phyloP scores from a whole-genome alignment of 495 filamentous ascomycete species.

The Tuber aestivum region DNA sequence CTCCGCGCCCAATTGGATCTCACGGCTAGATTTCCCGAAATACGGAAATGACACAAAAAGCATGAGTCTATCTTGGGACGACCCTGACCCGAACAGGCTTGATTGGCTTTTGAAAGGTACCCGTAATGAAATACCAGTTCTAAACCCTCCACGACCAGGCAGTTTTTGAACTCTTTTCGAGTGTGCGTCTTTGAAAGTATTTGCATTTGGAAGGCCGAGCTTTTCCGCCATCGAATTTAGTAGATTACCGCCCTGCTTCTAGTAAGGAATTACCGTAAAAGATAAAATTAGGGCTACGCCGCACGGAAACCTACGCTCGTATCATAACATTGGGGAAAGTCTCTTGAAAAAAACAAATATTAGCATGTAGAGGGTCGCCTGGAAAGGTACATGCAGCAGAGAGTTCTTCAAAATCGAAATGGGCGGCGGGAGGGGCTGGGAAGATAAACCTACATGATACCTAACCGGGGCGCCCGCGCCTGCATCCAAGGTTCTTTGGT shows the following conservation, averaged over 20 bases:
- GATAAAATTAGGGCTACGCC: neutral
- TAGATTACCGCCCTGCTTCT: neutral
- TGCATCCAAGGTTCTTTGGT: too few species aligned
- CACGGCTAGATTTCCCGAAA: neutral
- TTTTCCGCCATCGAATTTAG: neutral
- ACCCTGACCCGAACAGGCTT: too few species aligned
- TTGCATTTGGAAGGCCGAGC: neutral
- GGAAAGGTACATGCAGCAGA: too few species aligned
- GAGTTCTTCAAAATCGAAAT: too few species aligned
- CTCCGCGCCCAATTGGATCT: neutral
- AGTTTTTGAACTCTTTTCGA: neutral
- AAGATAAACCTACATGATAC: neutral
- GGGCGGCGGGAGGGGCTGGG: too few species aligned
- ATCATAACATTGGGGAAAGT: neutral
- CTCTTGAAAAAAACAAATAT: neutral
- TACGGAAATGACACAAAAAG: neutral
- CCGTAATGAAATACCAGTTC: neutral
- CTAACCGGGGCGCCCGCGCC: neutral
- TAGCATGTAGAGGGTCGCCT: neutral
- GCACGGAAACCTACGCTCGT: neutral
- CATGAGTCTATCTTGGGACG: neutral
- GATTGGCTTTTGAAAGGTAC: neutral
- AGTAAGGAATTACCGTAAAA: neutral
- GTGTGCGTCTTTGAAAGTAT: neutral
- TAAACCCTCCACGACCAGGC: neutral